These are phyloP conservation scores for Colletotrichum navitas DNA, from an alignment of 2,329 filamentous ascomycete genomes.

Conservation along the genomic window DNA sequence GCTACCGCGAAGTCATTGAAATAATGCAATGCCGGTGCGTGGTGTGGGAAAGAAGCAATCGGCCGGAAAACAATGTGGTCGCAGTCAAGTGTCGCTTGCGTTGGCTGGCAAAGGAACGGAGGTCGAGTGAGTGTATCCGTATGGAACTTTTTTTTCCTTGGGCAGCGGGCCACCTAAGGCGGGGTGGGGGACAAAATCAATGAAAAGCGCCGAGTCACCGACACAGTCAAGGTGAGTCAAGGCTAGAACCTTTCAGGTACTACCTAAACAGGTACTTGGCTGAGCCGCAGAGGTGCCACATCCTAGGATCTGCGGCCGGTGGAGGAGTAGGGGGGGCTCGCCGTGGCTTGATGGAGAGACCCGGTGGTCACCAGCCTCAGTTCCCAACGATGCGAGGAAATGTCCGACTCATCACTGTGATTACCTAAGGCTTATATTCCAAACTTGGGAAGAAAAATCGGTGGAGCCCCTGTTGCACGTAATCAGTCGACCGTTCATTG, in stretches of 20 bases:
- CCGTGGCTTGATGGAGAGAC: constrained; percentile 11
- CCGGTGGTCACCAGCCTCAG: constrained; percentile 6
- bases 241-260: constrained; percentile 28
- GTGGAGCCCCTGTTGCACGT: constrained; percentile 30
- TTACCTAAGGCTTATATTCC: constrained; percentile 22
- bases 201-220: constrained; percentile 38
- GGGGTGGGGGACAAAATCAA: constrained; percentile 41
- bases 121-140: constrained; percentile 3
- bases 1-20: constrained; percentile 77
- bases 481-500: constrained; percentile 39
- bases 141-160: constrained; percentile 41
- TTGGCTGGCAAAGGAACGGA: constrained; percentile 13
- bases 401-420: constrained; percentile 8
- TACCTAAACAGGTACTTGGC: too few relatives aligned
- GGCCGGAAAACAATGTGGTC: constrained; percentile 13
- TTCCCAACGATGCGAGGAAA: neutral
- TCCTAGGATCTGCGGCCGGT: neutral
- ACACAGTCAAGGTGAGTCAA: constrained; percentile 26
- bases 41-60: constrained; percentile 12
- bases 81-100: constrained; percentile 28
- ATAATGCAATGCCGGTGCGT: constrained; percentile 35
- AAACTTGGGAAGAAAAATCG: neutral
- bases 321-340: constrained; percentile 9
- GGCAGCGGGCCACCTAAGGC: constrained; percentile 38
- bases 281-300: too few relatives aligned